Base-by-base conservation (phyloP, 2,329 filamentous ascomycete genomes). In the Dactylonectria estremocensis region DNA sequence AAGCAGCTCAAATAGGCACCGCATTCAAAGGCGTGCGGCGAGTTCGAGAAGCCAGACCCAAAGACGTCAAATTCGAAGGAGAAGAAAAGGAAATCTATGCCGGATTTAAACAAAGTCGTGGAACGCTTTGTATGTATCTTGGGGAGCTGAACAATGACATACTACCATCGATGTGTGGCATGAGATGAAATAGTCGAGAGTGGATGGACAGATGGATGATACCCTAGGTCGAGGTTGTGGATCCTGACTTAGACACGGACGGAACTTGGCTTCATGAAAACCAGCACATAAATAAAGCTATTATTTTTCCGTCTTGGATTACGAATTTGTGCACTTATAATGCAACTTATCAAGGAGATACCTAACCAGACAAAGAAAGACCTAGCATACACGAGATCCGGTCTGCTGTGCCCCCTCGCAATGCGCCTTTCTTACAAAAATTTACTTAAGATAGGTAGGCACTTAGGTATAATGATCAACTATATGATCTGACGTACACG, bases 1-100 rank as follows among this genome's bases (percentile, higher is more conserved):
- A 88, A 88, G 78, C 89, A 90, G 81, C 80, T 90, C 67, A 88
- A 86, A 82, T 89, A 82, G 65, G 57, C 18, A 14, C 35, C 7
- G 22, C 20, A 53, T 22, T 11, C 8, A 33, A 33, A 22, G 3
- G 24, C 52, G 53, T 53, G 37, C 13, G 46, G 45, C 53, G 24
- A 61, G 18, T 46, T 53, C 56, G 57, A 46, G 52, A 61, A 66
- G 40, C 53, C 58, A 61, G 46, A 58, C 61, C 33, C 35, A 37
- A 18, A 28, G 50, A 14, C 31, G 37, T 53, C 46, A 20, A 28
- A 66, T 31, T 24, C 22, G 18, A 45, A 61, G 64, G 40, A n/a
- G 46, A 16, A 53, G 24, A 28, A 28, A 28, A 28, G 4, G 4
- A 10, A 53, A 35, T 37, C n/a, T 35, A 33, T n/a, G 31, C 11